Conservation (phyloP, 352 stramenopile genomes). For the Pythium insidiosum region DNA sequence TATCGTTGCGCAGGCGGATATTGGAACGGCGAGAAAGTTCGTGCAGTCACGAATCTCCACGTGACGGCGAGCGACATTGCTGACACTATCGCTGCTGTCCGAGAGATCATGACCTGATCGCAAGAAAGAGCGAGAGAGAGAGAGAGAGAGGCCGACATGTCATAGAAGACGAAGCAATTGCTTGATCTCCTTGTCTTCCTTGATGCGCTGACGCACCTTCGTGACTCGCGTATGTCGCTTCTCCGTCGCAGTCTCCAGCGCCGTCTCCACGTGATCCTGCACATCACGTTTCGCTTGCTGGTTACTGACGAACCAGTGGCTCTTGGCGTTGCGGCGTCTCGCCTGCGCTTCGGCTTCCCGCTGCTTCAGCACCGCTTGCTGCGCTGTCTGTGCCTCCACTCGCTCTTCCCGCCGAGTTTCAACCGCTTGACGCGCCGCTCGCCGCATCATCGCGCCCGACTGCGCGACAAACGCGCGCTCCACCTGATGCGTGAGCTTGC, state of each 20-base stretch:
- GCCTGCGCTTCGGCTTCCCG: conserved; percentile 28
- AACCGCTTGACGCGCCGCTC: conserved; percentile 34
- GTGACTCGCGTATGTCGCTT: conserved; percentile 14
- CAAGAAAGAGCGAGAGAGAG: neutral
- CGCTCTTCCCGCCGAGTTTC: conserved; percentile 20
- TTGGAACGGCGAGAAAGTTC: conserved; percentile 45
- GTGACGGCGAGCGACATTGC: conserved; percentile 52
- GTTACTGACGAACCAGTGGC: conserved; percentile 59
- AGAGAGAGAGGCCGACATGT: neutral
- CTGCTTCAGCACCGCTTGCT: conserved; percentile 12
- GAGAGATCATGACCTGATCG: conserved; percentile 37
- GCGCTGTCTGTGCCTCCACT: conserved; percentile 23
- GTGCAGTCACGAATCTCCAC: conserved; percentile 72
- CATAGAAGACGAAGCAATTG: conserved; percentile 50
- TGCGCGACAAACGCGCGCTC: conserved; percentile 46
- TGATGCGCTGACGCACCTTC: conserved; percentile 27
- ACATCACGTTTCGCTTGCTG: conserved; percentile 28
- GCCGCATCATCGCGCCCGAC: conserved; percentile 57
- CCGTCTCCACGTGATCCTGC: conserved; percentile 12
- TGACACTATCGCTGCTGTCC: conserved; percentile 48
- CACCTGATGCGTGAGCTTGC: conserved; percentile 42
- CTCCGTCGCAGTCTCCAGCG: conserved; percentile 1
- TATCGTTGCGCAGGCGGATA: conserved; percentile 56
- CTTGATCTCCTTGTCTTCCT: conserved; percentile 67
- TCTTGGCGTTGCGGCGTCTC: conserved; percentile 50